Base-by-base conservation (phyloP, 345 rosid genomes). In the Sonneratia caseolaris region DNA sequence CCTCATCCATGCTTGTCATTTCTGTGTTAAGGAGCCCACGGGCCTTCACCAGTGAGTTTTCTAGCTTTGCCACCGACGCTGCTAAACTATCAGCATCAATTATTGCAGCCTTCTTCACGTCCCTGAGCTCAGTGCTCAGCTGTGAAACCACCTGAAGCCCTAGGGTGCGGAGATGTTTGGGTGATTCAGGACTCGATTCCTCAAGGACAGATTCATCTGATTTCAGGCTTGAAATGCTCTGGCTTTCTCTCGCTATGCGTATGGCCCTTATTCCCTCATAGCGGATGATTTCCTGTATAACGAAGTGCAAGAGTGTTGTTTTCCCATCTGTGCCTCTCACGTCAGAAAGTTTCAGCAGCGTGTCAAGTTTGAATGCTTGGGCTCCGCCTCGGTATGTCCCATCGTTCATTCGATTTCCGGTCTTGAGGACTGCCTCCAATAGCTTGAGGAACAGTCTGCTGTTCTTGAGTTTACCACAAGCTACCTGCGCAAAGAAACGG, bases 311-410 rank as follows among this genome's bases (percentile, higher is more conserved):
- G n/a, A 95, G 96, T 14, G 99, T 91, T 37, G 99, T 92, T 81
- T 90, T 95, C 37, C 99, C 93, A 74, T 92, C 96, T 7, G 83
- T 84, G 76, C 99, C 99, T 78, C 86, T 95, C n/a, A 95, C 99
- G 74, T 92, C 99, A 49, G 97, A 83, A 27, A 92, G 86, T 80
- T 92, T 95, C 71, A 95, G 79, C 21, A 95, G 97, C 0, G 97
- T 90, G 79, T 92, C 99, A 37, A 95, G 96, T 67, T 83, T 95
- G 74, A 95, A 86, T 68, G 99, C 99, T 68, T 84, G 89, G 0
- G 99, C 99, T 24, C 90, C 97, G 57, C 99, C 97, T 0, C 99
- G 90, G 75, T 84, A 90, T 15, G 99, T 92, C 40, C 99, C 99
- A 36, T 79, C 92, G 66, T 92, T 95, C 99, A 92, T 95, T 38